Percentiles rank a stretch among this genome's conserved stretches.
Evolutionary conservation across 1,284 basidiomycete species (phyloP).

Genomic region (Trichosporon sp.): DNA sequence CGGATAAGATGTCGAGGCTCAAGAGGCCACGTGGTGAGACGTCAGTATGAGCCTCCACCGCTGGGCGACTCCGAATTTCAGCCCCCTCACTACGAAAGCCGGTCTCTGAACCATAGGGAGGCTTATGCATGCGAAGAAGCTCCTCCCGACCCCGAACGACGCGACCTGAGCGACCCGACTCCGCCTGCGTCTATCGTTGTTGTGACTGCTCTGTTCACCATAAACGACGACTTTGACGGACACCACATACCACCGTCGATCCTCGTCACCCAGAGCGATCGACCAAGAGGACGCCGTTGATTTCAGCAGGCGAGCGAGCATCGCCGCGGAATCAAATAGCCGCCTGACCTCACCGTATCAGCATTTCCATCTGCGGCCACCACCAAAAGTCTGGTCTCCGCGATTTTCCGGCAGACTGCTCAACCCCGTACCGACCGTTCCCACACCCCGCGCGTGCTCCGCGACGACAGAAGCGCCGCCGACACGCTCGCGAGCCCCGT

Average conservation of each 20-base stretch:
- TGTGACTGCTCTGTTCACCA: background rate
- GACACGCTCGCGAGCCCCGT: background rate
- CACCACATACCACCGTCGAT: background rate
- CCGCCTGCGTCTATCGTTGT: background rate
- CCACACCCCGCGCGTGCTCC: background rate
- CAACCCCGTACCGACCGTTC: background rate
- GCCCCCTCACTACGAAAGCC: background rate
- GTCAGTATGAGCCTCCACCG: background rate
- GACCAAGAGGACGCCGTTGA: background rate
- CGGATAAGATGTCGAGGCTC: background rate
- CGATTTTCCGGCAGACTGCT: slow-evolving; percentile 10
- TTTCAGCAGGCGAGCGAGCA: background rate
- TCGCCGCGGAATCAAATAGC: background rate
- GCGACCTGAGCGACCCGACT: background rate
- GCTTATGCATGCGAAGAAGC: background rate
- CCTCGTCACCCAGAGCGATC: background rate
- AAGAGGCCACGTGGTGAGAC: background rate
- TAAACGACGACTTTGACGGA: background rate
- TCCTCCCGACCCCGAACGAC: background rate
- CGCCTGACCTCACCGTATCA: background rate
- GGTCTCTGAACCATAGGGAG: background rate
- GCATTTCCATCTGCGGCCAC: background rate
- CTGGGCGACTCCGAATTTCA: background rate
- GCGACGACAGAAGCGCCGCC: background rate
- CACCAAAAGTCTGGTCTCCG: slow-evolving; percentile 2